Conservation (phyloP, 2,329 filamentous ascomycete genomes). For the Aspergillus terreus region DNA sequence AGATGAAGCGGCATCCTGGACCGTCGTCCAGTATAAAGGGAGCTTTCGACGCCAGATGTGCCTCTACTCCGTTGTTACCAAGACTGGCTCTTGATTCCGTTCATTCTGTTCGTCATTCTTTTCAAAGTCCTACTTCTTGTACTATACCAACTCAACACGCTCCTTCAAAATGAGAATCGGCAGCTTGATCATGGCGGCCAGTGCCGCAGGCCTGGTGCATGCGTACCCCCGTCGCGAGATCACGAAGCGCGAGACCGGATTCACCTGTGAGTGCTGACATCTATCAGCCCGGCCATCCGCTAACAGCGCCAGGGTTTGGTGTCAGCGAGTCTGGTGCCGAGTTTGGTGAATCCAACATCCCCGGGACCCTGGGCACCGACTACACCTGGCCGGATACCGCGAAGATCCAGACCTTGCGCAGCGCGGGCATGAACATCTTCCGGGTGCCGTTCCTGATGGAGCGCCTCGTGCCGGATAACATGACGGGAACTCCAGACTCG, state of each 20-base stretch:
- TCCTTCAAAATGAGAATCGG: conserved; percentile 29
- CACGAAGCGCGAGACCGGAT: conserved; percentile 25
- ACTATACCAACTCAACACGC: conserved; percentile 20
- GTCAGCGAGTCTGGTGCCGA: conserved; percentile 61
- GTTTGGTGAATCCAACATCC: conserved; percentile 58
- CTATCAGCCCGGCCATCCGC: background rate
- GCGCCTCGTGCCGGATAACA: conserved; percentile 44
- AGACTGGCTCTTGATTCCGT: conserved; percentile 1
- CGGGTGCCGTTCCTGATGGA: conserved; percentile 57
- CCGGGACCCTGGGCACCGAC: conserved; percentile 55
- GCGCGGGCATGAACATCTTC: conserved; percentile 56
- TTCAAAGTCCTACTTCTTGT: conserved; percentile 9
- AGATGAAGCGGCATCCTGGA: background rate
- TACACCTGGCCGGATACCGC: conserved; percentile 59
- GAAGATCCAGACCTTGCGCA: conserved; percentile 49
- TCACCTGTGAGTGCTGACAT: conserved; percentile 17
- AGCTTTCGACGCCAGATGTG: background rate
- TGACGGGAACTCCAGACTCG: conserved; percentile 42
- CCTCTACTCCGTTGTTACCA: background rate
- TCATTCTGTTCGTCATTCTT: conserved; percentile 4
- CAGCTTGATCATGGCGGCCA: conserved; percentile 26
- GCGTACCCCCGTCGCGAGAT: conserved; percentile 22
- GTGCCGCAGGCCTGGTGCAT: conserved; percentile 24
- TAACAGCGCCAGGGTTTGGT: conserved; percentile 35
- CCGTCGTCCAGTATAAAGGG: background rate